Evolutionary conservation across 2,329 filamentous ascomycete genomes (phyloP), one percentile per base, ranked within the genome.

Genomic region (Orbilia blumenaviensis): DNA sequence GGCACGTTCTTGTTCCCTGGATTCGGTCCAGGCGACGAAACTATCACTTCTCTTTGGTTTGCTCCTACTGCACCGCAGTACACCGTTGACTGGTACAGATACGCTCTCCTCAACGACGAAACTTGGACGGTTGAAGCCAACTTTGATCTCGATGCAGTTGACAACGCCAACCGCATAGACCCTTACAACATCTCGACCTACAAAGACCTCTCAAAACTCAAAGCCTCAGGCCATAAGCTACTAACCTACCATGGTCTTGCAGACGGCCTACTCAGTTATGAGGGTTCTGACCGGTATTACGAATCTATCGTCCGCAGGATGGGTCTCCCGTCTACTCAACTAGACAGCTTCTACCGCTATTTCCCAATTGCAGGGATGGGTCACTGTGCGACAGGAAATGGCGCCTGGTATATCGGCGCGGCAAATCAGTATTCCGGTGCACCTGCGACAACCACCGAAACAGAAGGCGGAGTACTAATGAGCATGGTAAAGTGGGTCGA

Each of bases 401-500:
- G 82, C 0, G 78, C 74, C 3, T 64, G 66, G 54, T 62, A 62
- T 34, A 63, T 77, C n/a, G 68, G 67, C 41, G 48, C 41, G 12
- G 46, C 48, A 2, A 41, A 38, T 10, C 67, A 72, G 23, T 64
- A 46, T 21, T 18, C 25, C 2, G 12, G 1, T 16, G 60, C 48
- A 4, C 58, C 58, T 16, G 58, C 56, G 1, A 63, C 54, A 25
- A 54, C 34, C n/a, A 21, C 58, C 7, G 67, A 64, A 6, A 25
- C 48, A 3, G 60, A 72, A 21, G 67, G 67, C 16, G 48, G 67
- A 3, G 56, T 60, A 2, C 81, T 88, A 36, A 81, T 84, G 78
- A 84, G 86, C 6, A 81, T 88, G 71, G 83, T 87, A 18, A 79
- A 81, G 32, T 87, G 85, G 85, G 84, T 86, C 0, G 85, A 87